Evolutionary conservation across 1,139 yeast species (phyloP).

Genomic region (Zhuliangozyma parablackwelliae): DNA sequence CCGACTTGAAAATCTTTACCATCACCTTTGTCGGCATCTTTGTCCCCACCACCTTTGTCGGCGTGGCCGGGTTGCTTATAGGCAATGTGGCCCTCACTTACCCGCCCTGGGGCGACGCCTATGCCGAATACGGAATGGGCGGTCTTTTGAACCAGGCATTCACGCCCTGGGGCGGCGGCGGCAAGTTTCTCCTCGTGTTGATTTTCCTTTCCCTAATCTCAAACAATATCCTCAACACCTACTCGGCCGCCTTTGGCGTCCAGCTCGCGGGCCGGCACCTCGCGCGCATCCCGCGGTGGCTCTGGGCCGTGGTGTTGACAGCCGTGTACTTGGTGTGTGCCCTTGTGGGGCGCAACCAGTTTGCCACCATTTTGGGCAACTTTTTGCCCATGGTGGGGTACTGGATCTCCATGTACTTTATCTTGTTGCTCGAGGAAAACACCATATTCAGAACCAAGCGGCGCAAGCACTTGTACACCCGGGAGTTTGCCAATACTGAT

Average conservation of each 20-base stretch:
- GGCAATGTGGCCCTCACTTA: conserved; percentile 67
- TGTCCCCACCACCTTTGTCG: conserved; percentile 76
- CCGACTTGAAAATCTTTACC: conserved; percentile 50
- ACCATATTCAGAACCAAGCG: conserved; percentile 58
- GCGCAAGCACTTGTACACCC: conserved; percentile 46
- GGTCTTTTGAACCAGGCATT: conserved; percentile 70
- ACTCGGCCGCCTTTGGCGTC: conserved; percentile 77
- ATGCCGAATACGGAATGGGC: conserved; percentile 65
- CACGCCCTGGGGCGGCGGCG: conserved; percentile 73
- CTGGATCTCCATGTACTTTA: conserved; percentile 84
- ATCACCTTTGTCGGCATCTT: conserved; percentile 68
- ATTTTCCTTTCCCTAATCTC: conserved; percentile 73
- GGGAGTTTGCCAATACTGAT: conserved; percentile 36
- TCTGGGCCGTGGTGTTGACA: conserved; percentile 66
- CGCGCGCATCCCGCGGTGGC: conserved; percentile 73
- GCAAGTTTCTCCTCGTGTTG: conserved; percentile 67
- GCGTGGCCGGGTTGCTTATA: conserved; percentile 64
- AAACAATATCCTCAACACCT: conserved; percentile 70
- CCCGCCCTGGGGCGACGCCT: conserved; percentile 56
- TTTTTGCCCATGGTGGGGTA: conserved; percentile 93
- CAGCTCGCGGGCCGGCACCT: conserved; percentile 65
- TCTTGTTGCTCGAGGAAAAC: conserved; percentile 70
- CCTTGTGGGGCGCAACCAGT: conserved; percentile 70
- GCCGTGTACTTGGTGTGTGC: conserved; percentile 65
- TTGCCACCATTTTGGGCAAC: conserved; percentile 74